Conservation (phyloP, 1,284 basidiomycete genomes). For the Trichosporon sp. region DNA sequence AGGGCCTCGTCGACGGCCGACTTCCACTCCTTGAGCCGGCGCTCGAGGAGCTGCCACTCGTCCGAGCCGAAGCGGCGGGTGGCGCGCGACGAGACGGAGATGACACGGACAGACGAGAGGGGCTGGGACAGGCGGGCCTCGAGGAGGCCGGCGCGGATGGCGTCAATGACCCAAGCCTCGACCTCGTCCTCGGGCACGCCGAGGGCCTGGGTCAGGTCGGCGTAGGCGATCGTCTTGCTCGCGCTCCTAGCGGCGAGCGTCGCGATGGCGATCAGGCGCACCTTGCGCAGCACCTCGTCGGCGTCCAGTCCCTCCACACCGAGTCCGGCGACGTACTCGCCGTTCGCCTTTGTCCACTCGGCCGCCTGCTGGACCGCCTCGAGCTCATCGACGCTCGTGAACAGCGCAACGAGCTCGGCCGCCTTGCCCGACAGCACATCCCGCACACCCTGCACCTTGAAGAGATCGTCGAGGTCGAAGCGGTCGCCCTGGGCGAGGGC, state of each 20-base stretch:
- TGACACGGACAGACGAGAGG: slow-evolving; percentile 66
- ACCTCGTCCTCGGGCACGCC: slow-evolving; percentile 65
- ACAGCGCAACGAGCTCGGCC: slow-evolving; percentile 39
- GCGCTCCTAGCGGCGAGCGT: slow-evolving; percentile 70
- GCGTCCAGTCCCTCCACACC: slow-evolving; percentile 50
- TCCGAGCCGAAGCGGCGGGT: slow-evolving; percentile 64
- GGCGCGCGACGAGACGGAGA: slow-evolving; percentile 60
- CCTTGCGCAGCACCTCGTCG: slow-evolving; percentile 66
- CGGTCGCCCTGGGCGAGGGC: slow-evolving; percentile 64
- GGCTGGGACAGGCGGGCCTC: slow-evolving; percentile 82
- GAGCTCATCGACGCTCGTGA: slow-evolving; percentile 61
- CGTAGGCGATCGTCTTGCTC: slow-evolving; percentile 69
- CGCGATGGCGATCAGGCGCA: slow-evolving; percentile 71
- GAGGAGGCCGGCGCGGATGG: slow-evolving; percentile 75
- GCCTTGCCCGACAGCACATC: slow-evolving; percentile 31
- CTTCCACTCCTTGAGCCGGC: slow-evolving; percentile 75
- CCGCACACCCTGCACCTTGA: slow-evolving; percentile 45
- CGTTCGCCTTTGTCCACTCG: slow-evolving; percentile 60
- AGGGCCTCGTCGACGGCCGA: slow-evolving; percentile 40
- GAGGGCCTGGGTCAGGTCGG: slow-evolving; percentile 63
- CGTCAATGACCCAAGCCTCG: slow-evolving; percentile 88
- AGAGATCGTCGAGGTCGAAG: slow-evolving; percentile 76
- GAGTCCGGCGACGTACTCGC: slow-evolving; percentile 56
- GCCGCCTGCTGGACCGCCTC: slow-evolving; percentile 62
- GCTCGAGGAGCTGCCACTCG: slow-evolving; percentile 79